A percentile compares a stretch with the other conserved stretches of the same genome.
Conservation (phyloP, 371 early-diverging fungal species). For the Mucor piriformis region DNA sequence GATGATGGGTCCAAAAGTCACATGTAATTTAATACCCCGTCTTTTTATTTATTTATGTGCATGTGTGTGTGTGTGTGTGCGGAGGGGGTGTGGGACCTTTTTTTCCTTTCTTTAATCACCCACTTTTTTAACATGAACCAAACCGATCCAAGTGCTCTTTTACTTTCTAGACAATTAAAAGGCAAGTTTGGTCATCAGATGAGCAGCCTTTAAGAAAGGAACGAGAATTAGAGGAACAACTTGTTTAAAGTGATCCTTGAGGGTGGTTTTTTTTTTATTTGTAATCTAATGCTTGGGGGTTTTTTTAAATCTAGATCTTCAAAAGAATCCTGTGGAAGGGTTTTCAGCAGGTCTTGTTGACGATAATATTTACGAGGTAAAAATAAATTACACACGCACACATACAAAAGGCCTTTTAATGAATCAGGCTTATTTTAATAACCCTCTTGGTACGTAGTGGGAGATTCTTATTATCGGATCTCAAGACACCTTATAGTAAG, state of each 20-base stretch:
- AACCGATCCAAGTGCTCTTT: conserved; percentile 43
- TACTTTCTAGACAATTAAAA: conserved; percentile 61
- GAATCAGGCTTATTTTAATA: neutral
- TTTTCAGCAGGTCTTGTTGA: conserved; percentile 82
- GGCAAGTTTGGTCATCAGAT: conserved; percentile 31
- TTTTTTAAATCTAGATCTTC: conserved; percentile 53
- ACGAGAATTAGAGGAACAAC: too few species aligned
- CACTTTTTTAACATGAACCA: conserved; percentile 20
- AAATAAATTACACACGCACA: too few species aligned
- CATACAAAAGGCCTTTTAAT: too few species aligned
- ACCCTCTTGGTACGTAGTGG: conserved; percentile 53
- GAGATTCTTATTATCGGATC: conserved; percentile 92
- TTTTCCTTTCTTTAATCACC: neutral
- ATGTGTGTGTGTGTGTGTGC: too few species aligned
- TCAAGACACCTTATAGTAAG: conserved; percentile 83
- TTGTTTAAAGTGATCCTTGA: neutral
- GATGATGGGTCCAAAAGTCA: too few species aligned
- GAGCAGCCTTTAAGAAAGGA: too few species aligned
- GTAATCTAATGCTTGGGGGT: neutral
- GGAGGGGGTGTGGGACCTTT: neutral
- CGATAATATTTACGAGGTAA: conserved; percentile 73
- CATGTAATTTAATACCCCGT: too few species aligned
- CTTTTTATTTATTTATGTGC: too few species aligned
- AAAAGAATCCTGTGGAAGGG: conserved; percentile 75
- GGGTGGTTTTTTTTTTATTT: neutral